phyloP scores from a whole-genome alignment of 805 yeast species.

The Grigorovia jiainica region DNA sequence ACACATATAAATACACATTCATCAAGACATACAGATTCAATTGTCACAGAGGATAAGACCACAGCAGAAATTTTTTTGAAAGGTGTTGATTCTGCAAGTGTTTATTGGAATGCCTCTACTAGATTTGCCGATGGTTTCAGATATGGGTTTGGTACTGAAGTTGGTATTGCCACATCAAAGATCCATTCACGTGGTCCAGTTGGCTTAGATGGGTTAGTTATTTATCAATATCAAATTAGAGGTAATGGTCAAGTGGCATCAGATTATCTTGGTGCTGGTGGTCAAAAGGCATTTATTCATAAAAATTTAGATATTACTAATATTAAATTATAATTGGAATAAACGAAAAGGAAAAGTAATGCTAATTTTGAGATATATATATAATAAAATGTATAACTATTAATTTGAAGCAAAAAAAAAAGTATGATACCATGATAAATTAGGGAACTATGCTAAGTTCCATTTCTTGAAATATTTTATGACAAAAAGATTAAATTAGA shows the following conservation, averaged over 20 bases:
- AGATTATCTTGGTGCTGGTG: constrained; percentile 91
- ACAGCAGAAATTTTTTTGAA: constrained; percentile 70
- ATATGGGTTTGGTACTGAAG: constrained; percentile 98
- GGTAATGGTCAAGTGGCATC: constrained; percentile 92
- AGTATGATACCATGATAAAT: not conserved
- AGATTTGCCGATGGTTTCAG: constrained; percentile 98
- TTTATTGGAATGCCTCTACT: constrained; percentile 95
- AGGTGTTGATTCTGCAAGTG: constrained; percentile 91
- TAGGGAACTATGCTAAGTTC: too few species aligned
- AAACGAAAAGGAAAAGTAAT: too few species aligned
- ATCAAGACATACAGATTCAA: constrained; percentile 92
- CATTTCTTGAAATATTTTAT: too few species aligned
- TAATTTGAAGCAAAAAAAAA: not conserved
- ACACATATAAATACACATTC: constrained; percentile 82
- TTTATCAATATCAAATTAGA: constrained; percentile 86
- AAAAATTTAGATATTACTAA: constrained; percentile 41
- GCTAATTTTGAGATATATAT: not conserved
- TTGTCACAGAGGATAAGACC: constrained; percentile 64
- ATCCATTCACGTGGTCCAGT: constrained; percentile 99
- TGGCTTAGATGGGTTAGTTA: constrained; percentile 92
- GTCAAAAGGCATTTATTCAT: constrained; percentile 67
- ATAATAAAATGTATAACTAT: not conserved
- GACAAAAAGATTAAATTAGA: not conserved
- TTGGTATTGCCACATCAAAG: constrained; percentile 93
- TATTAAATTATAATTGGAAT: constrained; percentile 25